A percentile compares a stretch with the other conserved stretches of the same genome.
These are phyloP conservation scores for Fusarium sp. DNA, from an alignment of 2,329 filamentous ascomycete genomes.

Conservation along the genomic window DNA sequence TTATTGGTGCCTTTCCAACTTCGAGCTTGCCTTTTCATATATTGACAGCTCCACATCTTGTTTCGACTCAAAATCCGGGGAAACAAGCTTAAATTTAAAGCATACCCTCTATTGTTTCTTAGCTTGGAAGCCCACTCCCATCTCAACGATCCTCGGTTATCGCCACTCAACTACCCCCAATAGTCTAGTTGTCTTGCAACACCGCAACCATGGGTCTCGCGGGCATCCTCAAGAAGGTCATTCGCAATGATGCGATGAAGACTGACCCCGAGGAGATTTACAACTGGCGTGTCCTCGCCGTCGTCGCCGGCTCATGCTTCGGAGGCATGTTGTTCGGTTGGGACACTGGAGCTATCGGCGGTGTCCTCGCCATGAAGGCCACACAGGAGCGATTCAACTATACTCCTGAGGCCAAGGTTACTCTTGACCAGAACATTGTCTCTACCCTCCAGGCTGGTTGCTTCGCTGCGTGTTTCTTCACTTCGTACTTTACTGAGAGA, in stretches of 20 bases:
- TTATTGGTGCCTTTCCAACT: constrained; percentile 13
- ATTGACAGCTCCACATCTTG: constrained; percentile 7
- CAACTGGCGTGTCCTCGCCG: constrained; percentile 72
- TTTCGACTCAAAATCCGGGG: constrained; percentile 14
- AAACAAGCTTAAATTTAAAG: constrained; percentile 37
- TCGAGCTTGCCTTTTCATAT: constrained; percentile 2
- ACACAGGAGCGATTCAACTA: constrained; percentile 60
- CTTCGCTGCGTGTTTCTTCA: constrained; percentile 69
- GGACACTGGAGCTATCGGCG: constrained; percentile 73
- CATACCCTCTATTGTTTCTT: constrained; percentile 4
- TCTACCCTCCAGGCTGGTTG: constrained; percentile 76
- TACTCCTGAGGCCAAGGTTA: constrained; percentile 50
- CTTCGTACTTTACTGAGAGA: constrained; percentile 62
- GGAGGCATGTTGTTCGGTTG: constrained; percentile 66
- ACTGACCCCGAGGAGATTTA: constrained; percentile 73
- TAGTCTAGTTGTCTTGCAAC: neutral
- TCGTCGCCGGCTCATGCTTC: constrained; percentile 73
- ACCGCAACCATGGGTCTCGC: constrained; percentile 50
- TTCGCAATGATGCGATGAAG: constrained; percentile 77
- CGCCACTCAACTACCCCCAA: constrained; percentile 1
- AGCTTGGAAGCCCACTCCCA: neutral
- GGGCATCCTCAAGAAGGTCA: constrained; percentile 62
- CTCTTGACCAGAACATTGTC: constrained; percentile 72
- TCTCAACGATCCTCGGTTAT: neutral
- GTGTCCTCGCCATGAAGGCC: constrained; percentile 68